These are phyloP conservation scores for Arabidopsis lyrata DNA, from an alignment of 441 rosid genomes.

Conservation along the genomic window DNA sequence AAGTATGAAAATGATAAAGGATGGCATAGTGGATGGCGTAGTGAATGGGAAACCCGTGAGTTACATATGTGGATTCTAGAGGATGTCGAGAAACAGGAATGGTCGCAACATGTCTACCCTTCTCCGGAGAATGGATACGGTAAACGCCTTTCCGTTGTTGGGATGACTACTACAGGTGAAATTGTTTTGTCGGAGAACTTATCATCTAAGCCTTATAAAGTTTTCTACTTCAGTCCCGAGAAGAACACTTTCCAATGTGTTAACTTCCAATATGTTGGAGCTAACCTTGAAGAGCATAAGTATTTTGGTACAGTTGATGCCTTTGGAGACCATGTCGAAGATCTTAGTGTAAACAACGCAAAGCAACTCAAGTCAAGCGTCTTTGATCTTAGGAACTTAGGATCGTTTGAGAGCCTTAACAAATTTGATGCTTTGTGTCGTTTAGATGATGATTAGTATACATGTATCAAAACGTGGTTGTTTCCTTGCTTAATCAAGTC, in stretches of 20 bases:
- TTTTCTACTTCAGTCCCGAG: not conserved
- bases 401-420: too few relatives aligned
- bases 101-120: not conserved
- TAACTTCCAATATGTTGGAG: not conserved
- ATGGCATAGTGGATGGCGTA: not conserved
- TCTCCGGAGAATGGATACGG: not conserved
- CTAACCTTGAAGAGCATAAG: too few relatives aligned
- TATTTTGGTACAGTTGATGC: too few relatives aligned
- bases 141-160: not conserved
- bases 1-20: not conserved
- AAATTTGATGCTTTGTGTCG: too few relatives aligned
- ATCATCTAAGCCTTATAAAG: not conserved
- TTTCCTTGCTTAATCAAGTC: too few relatives aligned
- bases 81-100: conserved; percentile 1
- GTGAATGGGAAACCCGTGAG: not conserved
- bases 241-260: not conserved
- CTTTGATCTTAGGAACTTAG: too few relatives aligned
- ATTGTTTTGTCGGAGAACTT: not conserved
- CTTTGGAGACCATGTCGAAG: too few relatives aligned
- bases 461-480: too few relatives aligned
- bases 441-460: too few relatives aligned
- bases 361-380: too few relatives aligned
- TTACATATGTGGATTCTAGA: not conserved
- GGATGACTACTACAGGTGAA: not conserved
- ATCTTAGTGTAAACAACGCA: too few relatives aligned